Evolutionary conservation across 106 monocot genomes (phyloP).

Genomic region (Iris macrosiphon): DNA sequence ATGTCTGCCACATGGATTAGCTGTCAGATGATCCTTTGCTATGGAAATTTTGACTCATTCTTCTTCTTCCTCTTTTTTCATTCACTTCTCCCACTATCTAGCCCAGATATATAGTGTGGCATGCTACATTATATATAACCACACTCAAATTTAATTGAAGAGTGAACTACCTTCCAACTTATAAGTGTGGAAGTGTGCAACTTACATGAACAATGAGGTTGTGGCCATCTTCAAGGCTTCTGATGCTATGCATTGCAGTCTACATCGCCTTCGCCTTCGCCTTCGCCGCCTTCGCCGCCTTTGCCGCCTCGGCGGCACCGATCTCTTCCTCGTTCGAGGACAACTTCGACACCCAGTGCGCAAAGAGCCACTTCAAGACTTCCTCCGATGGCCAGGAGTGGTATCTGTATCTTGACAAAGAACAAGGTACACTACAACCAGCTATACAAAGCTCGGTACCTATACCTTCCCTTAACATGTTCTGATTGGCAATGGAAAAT

Average conservation of each 20-base stretch:
- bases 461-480: not conserved
- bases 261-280: constrained; percentile 4
- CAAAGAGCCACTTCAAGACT: constrained; percentile 71
- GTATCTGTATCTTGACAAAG: constrained; percentile 74
- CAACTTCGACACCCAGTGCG: constrained; percentile 58
- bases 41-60: not conserved
- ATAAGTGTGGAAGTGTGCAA: too few relatives aligned
- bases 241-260: constrained; percentile 13
- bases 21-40: constrained; percentile 3
- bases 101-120: not conserved
- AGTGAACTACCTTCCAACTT: not conserved
- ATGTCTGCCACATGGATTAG: not conserved
- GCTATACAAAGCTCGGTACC: not conserved
- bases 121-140: not conserved
- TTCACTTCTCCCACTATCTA: not conserved
- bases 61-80: too few relatives aligned
- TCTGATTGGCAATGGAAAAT: not conserved
- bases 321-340: constrained; percentile 61
- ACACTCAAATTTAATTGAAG: not conserved
- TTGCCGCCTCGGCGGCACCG: constrained; percentile 7
- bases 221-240: constrained; percentile 9
- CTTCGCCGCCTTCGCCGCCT: too few relatives aligned
- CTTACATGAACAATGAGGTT: constrained; percentile 11
- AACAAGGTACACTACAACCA: constrained; percentile 39
- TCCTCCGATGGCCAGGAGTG: constrained; percentile 83